phyloP scores from a whole-genome alignment of 2,329 filamentous ascomycete genomes.

The Exophiala calicioides region DNA sequence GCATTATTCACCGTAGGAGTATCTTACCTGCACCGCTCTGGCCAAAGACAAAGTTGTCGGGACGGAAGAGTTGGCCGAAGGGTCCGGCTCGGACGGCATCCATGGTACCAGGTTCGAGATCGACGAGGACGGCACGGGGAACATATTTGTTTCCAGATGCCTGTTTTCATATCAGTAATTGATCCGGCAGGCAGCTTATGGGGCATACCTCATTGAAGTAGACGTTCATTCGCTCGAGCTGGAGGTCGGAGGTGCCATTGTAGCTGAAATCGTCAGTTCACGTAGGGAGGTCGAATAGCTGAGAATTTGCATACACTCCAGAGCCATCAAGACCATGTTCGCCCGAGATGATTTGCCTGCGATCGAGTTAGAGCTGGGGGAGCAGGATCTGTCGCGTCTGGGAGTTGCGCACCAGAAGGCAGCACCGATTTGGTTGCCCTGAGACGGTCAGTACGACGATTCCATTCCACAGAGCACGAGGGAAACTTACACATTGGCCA shows the following conservation, averaged over 20 bases:
- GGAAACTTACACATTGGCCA: constrained; percentile 84
- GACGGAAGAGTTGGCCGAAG: constrained; percentile 98
- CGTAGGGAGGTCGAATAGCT: not conserved
- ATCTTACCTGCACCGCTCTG: constrained; percentile 85
- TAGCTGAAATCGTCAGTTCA: constrained; percentile 59
- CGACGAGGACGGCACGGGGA: constrained; percentile 97
- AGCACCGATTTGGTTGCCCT: constrained; percentile 99
- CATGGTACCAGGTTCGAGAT: constrained; percentile 99
- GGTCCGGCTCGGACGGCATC: constrained; percentile 97
- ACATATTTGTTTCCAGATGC: constrained; percentile 98
- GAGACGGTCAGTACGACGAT: constrained; percentile 33
- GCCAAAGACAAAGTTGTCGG: constrained; percentile 99
- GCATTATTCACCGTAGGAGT: not conserved
- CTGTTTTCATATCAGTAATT: constrained; percentile 48
- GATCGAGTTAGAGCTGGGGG: constrained; percentile 42
- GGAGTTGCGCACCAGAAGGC: constrained; percentile 80
- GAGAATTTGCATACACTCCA: constrained; percentile 72
- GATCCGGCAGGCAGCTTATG: not conserved
- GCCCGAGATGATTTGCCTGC: constrained; percentile 77
- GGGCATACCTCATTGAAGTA: constrained; percentile 87
- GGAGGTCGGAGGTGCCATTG: constrained; percentile 96
- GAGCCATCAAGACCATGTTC: constrained; percentile 97
- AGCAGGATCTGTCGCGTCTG: constrained; percentile 18
- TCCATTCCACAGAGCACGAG: constrained; percentile 36
- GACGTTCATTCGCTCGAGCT: constrained; percentile 99